Evolutionary conservation across 352 stramenopile genomes (phyloP).

Genomic region (Globisporangium solare): DNA sequence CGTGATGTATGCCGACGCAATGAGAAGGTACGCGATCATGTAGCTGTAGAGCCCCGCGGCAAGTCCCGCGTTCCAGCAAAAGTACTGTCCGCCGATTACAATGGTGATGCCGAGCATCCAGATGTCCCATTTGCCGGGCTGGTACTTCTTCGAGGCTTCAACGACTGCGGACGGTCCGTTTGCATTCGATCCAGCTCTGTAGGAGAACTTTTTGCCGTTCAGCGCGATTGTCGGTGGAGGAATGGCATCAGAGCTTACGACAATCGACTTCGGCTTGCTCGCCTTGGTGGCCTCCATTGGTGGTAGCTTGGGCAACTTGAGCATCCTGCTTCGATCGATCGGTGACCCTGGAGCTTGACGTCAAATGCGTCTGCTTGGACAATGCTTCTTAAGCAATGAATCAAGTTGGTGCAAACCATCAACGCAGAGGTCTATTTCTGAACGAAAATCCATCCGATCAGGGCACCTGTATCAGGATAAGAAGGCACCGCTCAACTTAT

Average conservation of each 20-base stretch:
- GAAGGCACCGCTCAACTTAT: too few relatives aligned
- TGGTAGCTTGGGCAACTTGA: not conserved
- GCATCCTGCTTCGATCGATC: too few relatives aligned
- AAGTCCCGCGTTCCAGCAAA: slow-evolving; percentile 33
- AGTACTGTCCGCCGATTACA: slow-evolving; percentile 39
- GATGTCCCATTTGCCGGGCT: slow-evolving; percentile 15
- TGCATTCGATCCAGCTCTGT: not conserved
- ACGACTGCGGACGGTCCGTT: not conserved
- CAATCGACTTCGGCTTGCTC: not conserved
- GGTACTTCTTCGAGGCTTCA: not conserved
- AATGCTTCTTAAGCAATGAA: too few relatives aligned
- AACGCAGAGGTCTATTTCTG: too few relatives aligned
- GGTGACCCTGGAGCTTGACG: too few relatives aligned
- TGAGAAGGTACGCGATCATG: slow-evolving; percentile 21
- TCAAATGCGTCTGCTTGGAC: too few relatives aligned
- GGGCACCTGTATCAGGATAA: too few relatives aligned
- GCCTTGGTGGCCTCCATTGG: not conserved
- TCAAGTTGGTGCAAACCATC: too few relatives aligned
- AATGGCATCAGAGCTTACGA: slow-evolving; percentile 6
- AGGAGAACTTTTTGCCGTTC: slow-evolving; percentile 9
- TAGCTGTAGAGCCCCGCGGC: slow-evolving; percentile 26
- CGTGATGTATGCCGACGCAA: slow-evolving; percentile 25
- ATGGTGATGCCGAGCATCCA: slow-evolving; percentile 30
- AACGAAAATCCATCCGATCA: too few relatives aligned
- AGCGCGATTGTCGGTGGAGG: slow-evolving; percentile 3